Percentiles rank a stretch among this genome's conserved stretches.
Conservation (phyloP, 2,329 filamentous ascomycete genomes). For the Aspergillus carbonarius region DNA sequence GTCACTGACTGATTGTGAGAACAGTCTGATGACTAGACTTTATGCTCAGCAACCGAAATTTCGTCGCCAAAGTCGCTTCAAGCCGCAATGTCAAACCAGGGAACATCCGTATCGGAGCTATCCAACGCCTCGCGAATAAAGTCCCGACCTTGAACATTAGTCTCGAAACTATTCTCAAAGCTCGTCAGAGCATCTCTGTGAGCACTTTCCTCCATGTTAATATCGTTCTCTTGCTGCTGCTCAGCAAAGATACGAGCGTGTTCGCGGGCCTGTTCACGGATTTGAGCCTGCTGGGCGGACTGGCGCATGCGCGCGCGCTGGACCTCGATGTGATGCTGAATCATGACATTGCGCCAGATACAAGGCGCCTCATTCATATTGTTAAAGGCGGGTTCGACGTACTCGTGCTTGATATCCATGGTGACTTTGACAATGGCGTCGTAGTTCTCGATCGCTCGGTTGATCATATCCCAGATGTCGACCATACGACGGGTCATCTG, state of each 20-base stretch:
- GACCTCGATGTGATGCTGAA: not conserved
- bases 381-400: conserved; percentile 13
- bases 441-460: conserved; percentile 23
- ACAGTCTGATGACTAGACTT: no score
- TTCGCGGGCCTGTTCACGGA: not conserved
- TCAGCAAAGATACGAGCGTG: not conserved
- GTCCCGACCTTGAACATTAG: not conserved
- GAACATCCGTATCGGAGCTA: not conserved
- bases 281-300: not conserved
- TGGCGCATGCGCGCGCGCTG: not conserved
- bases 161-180: not conserved
- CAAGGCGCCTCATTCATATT: conserved; percentile 11
- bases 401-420: conserved; percentile 14
- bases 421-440: conserved; percentile 15
- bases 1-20: no score
- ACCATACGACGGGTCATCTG: conserved; percentile 17
- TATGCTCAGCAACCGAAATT: no score
- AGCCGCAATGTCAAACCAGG: no score
- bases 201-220: no score
- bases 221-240: not conserved
- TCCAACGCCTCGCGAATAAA: not conserved
- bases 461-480: conserved; percentile 20
- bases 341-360: conserved; percentile 13
- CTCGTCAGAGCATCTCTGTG: not conserved
- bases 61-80: not conserved